Base-by-base conservation (phyloP, 1,284 basidiomycete species). In the Apiotrichum brassicae region DNA sequence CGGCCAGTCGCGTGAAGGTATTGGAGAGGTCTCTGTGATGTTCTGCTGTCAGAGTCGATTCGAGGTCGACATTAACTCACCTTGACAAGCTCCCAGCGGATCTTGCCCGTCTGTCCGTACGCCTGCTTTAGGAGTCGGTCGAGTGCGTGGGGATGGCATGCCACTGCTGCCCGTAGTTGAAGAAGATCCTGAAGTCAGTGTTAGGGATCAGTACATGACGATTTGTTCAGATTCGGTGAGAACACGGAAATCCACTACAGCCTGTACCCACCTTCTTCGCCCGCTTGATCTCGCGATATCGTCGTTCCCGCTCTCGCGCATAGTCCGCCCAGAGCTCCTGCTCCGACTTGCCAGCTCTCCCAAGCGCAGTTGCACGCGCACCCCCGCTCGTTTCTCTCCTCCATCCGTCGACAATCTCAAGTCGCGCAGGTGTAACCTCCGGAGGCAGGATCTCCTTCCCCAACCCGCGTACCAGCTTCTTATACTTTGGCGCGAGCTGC, bases 141-240 rank as follows among this genome's bases (percentile, higher is more conserved):
- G 16, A 70, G 46, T 1, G 66, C 66, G 52, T 71, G 68, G 0
- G 65, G 64, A 43, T 70, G 64, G 46, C 56, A 62, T 6, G 63
- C 63, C 4, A 65, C 64, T 0, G 69, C 69, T 11, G 63, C 62
- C 6, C 60, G 55, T 1, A 71, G 41, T 7, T 57, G 41, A 19
- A 48, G 49, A 3, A 66, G 47, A 16, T 58, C 56, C 64, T 68
- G 33, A 18, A 30, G 43, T 55, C 24, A 51, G 39, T 12, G 37
- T 30, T 30, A 8, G 28, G 8, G 8, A 14, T 8, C 8, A 30
- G 7, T 14, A 14, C 32, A 22, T 4, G 7, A 23, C 6, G 18
- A 25, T 30, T 18, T 18, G 26, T 43, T 19, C 1, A 3, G 4
- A 14, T 23, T 19, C n/a, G n/a, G n/a, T 30, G 28, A 30, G 28